Conservation (phyloP, 805 yeast genomes). For the Saturnispora mendoncae region DNA sequence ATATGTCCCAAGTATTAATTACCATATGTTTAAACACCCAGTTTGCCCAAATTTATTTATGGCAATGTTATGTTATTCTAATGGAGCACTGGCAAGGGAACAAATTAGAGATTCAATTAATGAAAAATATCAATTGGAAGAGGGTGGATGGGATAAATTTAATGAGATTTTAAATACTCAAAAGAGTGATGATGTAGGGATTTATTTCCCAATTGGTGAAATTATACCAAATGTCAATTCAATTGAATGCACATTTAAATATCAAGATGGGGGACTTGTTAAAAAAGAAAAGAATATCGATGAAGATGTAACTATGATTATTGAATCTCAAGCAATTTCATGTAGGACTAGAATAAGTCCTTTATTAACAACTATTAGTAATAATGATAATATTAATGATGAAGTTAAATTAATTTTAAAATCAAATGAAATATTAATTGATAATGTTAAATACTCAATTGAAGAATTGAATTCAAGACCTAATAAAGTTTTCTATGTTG, state of each 20-base stretch:
- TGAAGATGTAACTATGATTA: slow-evolving; percentile 68
- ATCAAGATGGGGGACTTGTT: slow-evolving; percentile 16
- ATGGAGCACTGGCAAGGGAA: slow-evolving; percentile 84
- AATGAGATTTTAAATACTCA: slow-evolving; percentile 42
- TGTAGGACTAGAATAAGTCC: slow-evolving; percentile 77
- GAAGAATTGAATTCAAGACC: slow-evolving; percentile 48
- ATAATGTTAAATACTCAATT: slow-evolving; percentile 38
- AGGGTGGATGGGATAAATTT: slow-evolving; percentile 50
- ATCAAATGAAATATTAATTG: slow-evolving; percentile 18
- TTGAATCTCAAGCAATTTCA: slow-evolving; percentile 81
- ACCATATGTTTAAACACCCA: slow-evolving; percentile 83
- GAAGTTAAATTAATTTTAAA: slow-evolving; percentile 1
- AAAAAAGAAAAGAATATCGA: slow-evolving; percentile 27
- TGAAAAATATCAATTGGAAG: slow-evolving; percentile 25
- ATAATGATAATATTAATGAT: too few species aligned
- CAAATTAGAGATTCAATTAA: slow-evolving; percentile 57
- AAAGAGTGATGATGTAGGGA: slow-evolving; percentile 44
- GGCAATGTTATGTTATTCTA: slow-evolving; percentile 95
- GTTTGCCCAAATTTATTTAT: slow-evolving; percentile 66
- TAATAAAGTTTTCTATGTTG: slow-evolving; percentile 68
- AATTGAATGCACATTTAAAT: slow-evolving; percentile 45
- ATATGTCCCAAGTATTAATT: slow-evolving; percentile 69
- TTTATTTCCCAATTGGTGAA: slow-evolving; percentile 85
- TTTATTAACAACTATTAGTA: slow-evolving; percentile 38
- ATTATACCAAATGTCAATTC: slow-evolving; percentile 77